Evolutionary conservation across 768 basidiomycete species (phyloP), one percentile per base, ranked within the genome.

Genomic region (Brasilioporus rufonigricans): DNA sequence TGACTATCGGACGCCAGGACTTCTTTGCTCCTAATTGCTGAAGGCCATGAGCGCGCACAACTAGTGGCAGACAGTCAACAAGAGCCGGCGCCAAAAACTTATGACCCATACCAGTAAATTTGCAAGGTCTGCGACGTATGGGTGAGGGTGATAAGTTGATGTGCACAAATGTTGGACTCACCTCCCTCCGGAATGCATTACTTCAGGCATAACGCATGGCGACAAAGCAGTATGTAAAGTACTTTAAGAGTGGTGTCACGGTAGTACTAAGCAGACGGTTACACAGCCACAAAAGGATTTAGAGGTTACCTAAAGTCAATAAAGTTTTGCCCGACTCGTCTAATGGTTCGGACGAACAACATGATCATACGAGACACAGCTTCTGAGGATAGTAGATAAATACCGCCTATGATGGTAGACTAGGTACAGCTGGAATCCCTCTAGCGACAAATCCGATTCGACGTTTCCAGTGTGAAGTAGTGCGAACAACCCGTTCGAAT

Each of bases 1-100:
- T n/a, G n/a, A n/a, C n/a, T n/a, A n/a, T n/a, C n/a, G n/a, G 33
- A 23, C 85, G 67, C 87, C 87, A 89, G 29, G 80, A 76, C 62
- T 77, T 85, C 54, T 85, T 85, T 1, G 80, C 75, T 36, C 84
- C 78, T 63, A 87, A 68, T 14, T 61, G 65, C 9, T 55, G 62
- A 3, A 78, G 50, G 5, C 77, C 76, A 14, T 70, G 72, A 31
- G 70, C 71, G 3, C 77, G 72, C 14, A 78, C 62, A 6, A 78
- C 77, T 78, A 13, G n/a, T 1, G 26, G 36, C n/a, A 8, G 5
- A 8, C 27, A 9, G 19, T 45, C 44, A 45, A 19, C 12, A 26
- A 23, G 26, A 31, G 5, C 14, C 1, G 23, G 24, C 27, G 9
- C 27, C 27, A 29, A 29, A 11, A 14, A 6, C 41, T 26, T 8